Conservation (phyloP, 2,329 filamentous ascomycete species). For the Phaeosphaeria sp. region DNA sequence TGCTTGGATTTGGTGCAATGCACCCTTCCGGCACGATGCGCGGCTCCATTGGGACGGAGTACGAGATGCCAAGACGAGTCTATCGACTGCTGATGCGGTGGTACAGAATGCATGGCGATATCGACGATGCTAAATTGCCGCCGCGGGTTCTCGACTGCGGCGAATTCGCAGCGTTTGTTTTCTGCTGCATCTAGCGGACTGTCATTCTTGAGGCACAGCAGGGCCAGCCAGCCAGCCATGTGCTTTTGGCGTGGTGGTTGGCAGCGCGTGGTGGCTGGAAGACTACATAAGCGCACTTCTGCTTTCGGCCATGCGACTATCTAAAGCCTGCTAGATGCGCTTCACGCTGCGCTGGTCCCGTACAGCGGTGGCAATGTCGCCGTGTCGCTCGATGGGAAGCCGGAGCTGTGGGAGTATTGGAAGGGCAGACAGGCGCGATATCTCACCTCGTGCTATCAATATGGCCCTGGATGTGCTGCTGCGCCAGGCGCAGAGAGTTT, state of each 20-base stretch:
- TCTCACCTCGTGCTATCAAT: not conserved
- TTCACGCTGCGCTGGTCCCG: not conserved
- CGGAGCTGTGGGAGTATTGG: too few species aligned
- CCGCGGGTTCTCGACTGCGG: too few species aligned
- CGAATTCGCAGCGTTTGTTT: not conserved
- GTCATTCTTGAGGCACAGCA: not conserved
- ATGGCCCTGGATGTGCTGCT: not conserved
- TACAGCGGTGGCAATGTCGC: not conserved
- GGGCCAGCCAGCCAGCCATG: not conserved
- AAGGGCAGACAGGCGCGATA: not conserved
- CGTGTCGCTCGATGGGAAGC: not conserved
- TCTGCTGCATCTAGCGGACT: not conserved
- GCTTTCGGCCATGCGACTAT: not conserved
- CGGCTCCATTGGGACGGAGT: not conserved
- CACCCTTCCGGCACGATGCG: not conserved
- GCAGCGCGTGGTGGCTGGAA: not conserved
- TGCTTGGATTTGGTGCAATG: conserved; percentile 1
- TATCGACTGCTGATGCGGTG: conserved; percentile 5
- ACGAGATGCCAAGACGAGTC: not conserved
- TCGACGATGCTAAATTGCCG: too few species aligned
- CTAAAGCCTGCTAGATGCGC: not conserved
- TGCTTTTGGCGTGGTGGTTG: not conserved
- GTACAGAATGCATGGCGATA: conserved; percentile 13
- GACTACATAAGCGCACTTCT: not conserved
- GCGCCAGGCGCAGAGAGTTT: conserved; percentile 6